Base-by-base conservation (phyloP, 2,329 filamentous ascomycete genomes). In the Waltergamsia citrina region DNA sequence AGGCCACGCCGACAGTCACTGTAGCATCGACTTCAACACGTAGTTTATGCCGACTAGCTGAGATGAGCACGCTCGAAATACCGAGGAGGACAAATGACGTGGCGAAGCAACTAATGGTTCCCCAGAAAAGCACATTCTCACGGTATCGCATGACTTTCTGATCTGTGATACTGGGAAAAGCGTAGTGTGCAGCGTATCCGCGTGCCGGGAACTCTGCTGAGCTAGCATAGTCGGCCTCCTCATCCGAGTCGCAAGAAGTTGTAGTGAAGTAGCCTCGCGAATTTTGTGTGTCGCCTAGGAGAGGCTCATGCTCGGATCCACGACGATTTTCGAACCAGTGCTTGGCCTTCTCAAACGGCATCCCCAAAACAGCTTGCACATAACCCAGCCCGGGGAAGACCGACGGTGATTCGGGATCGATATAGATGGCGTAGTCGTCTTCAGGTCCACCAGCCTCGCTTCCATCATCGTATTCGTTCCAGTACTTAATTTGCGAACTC, bases 401-500 rank as follows among this genome's bases (percentile, higher is more conserved):
- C 14, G 58, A 49, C 8, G 69, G 63, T 2, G 72, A 72, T 43
- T 85, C 70, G 0, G 84, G 83, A 49, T 88, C 71, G 38, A 90
- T 64, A 47, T 85, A 86, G 43, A 92, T 78, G 29, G 75, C 69
- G 53, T 86, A 92, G 20, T 69, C 71, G 23, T 73, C 69, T 28
- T 76, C 68, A 11, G 67, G 59, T 3, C 69, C 75, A 32, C 67
- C 71, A 3, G 58, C 62, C 35, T 87, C 82, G 51, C 85, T 86
- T 7, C 82, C 83, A 50, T 88, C 62, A 44, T 93, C 85, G 53
- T 90, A 92, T 53, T 93, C 85, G 54, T 85, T 90, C 85, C 85
- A 93, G 51, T 90, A 92, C 29, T 64, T 62, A 12, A 57, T 47
- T 33, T 53, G 51, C 7, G 53, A 23, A 14, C 45, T 40, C 11